Conservation (phyloP, 2,329 filamentous ascomycete genomes). For the Chaetomiaceae sp. region DNA sequence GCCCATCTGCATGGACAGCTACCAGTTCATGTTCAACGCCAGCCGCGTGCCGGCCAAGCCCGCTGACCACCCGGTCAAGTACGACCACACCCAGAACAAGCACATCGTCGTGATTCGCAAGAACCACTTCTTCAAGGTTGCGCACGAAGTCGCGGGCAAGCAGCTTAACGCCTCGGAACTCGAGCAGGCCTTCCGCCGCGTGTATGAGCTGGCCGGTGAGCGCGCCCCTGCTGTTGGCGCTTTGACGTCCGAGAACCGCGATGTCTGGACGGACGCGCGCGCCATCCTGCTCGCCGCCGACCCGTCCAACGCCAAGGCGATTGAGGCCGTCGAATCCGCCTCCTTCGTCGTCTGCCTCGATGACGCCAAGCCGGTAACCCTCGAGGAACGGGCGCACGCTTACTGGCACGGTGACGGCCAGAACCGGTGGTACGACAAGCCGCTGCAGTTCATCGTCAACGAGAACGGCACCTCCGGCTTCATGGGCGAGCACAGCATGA, state of each 20-base stretch:
- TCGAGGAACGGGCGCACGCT: constrained; percentile 90
- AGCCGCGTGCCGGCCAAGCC: constrained; percentile 79
- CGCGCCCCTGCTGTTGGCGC: constrained; percentile 71
- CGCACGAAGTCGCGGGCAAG: constrained; percentile 73
- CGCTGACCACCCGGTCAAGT: constrained; percentile 80
- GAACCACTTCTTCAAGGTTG: constrained; percentile 95
- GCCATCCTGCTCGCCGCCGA: constrained; percentile 70
- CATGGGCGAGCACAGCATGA: constrained; percentile 99
- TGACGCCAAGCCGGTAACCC: constrained; percentile 82
- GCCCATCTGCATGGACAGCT: constrained; percentile 97
- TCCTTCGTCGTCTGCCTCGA: constrained; percentile 93
- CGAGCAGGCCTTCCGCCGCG: constrained; percentile 78
- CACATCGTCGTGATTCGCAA: constrained; percentile 89
- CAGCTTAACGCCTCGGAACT: constrained; percentile 86
- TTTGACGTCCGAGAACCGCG: constrained; percentile 87
- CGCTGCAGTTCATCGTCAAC: constrained; percentile 94
- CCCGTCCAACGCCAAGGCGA: constrained; percentile 69
- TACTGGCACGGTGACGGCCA: constrained; percentile 98
- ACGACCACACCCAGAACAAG: constrained; percentile 67
- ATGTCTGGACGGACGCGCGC: constrained; percentile 84
- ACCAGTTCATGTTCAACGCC: constrained; percentile 98
- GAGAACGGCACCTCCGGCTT: constrained; percentile 97
- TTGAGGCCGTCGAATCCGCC: constrained; percentile 80
- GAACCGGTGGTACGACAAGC: constrained; percentile 98
- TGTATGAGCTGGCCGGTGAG: constrained; percentile 72